Conservation (phyloP, 73 alveolate species). For the Breviolum minutum region DNA sequence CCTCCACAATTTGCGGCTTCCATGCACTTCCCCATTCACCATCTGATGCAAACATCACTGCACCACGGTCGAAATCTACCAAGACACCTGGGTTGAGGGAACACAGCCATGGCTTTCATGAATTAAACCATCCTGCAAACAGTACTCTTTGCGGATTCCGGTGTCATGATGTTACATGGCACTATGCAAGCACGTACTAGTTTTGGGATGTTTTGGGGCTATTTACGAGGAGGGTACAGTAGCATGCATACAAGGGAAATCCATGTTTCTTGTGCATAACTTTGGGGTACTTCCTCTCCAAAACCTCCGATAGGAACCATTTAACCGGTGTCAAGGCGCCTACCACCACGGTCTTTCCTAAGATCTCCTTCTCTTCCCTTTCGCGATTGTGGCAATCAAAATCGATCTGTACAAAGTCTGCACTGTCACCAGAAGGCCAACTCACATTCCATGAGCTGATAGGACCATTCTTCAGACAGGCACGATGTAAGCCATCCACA, state of each 20-base stretch:
- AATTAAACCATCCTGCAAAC: background rate
- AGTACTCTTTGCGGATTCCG: background rate
- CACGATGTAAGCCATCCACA: constrained; percentile 71
- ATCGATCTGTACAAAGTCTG: background rate
- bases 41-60: constrained; percentile 39
- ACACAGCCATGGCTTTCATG: background rate
- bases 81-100: constrained; percentile 2
- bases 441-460: constrained; percentile 41
- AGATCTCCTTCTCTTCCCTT: background rate
- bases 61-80: constrained; percentile 31
- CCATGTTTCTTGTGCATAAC: too few species aligned
- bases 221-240: too few species aligned
- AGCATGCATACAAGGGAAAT: too few species aligned
- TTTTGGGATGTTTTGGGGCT: too few species aligned
- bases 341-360: constrained; percentile 19
- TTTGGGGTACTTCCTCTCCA: background rate
- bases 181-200: too few species aligned
- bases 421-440: background rate
- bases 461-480: constrained; percentile 51
- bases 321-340: background rate
- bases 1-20: constrained; percentile 41
- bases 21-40: constrained; percentile 30
- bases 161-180: background rate
- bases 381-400: background rate
- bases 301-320: background rate